phyloP scores from a whole-genome alignment of 2,329 filamentous ascomycete species.

The Aspergillus novofumigatus region DNA sequence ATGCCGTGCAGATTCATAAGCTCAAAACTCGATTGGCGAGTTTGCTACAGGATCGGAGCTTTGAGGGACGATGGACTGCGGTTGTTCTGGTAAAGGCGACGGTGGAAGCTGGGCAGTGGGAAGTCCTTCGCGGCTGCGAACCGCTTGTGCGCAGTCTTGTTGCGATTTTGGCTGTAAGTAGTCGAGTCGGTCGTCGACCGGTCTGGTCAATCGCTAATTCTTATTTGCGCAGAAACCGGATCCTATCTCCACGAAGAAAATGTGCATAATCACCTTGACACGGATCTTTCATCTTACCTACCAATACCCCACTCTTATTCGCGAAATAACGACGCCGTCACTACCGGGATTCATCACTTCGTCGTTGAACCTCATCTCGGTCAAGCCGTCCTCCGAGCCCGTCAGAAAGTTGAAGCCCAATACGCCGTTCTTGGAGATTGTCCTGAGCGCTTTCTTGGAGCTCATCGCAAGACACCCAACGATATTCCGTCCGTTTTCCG shows the following conservation, averaged over 20 bases:
- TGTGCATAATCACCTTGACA: slow-evolving; percentile 72
- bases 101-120: slow-evolving; percentile 80
- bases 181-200: neutral
- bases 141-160: slow-evolving; percentile 76
- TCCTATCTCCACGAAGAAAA: slow-evolving; percentile 66
- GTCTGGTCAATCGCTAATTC: slow-evolving; percentile 10
- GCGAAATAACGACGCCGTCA: slow-evolving; percentile 83
- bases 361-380: slow-evolving; percentile 62
- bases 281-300: slow-evolving; percentile 81
- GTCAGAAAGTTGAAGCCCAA: slow-evolving; percentile 34
- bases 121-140: slow-evolving; percentile 67
- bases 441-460: slow-evolving; percentile 67
- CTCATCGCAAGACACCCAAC: slow-evolving; percentile 78
- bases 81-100: slow-evolving; percentile 74
- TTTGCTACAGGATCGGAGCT: slow-evolving; percentile 70
- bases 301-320: slow-evolving; percentile 73
- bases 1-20: slow-evolving; percentile 70
- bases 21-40: slow-evolving; percentile 73
- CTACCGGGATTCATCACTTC: slow-evolving; percentile 69
- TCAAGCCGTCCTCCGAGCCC: slow-evolving; percentile 40
- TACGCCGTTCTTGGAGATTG: slow-evolving; percentile 57
- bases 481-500: slow-evolving; percentile 71
- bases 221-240: slow-evolving; percentile 63
- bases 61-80: slow-evolving; percentile 72
- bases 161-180: slow-evolving; percentile 63